Evolutionary conservation across 2,329 filamentous ascomycete genomes (phyloP), one percentile per base, ranked within the genome.

Genomic region (Diatrype stigma): DNA sequence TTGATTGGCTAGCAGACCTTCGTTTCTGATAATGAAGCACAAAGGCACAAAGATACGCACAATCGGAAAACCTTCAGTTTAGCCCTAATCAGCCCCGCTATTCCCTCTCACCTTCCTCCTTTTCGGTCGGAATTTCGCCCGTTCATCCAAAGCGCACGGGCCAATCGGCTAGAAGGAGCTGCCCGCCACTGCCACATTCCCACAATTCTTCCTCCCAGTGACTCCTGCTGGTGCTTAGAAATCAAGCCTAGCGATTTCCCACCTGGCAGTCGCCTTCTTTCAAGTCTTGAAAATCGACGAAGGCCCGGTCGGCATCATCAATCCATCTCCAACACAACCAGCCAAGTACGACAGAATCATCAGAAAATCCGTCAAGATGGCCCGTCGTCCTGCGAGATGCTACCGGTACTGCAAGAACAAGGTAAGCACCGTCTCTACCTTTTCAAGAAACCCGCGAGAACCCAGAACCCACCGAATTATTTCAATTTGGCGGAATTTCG

Each of bases 321-420:
- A 60, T 58, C 51, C 55, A 28, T 44, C 40, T 44, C 40, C 49
- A 67, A 60, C 67, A 63, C 59, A 59, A 63, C 60, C 57, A 55
- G 59, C 60, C 63, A 68, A 63, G 65, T 70, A 74, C 70, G 75
- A 73, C 73, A 74, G 72, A 68, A 70, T 70, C 73, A 67, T 63
- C 64, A 63, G 64, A 70, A 78, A 83, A 78, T 80, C 81, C 78
- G 84, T 86, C 87, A 92, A 87, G 83, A 99, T 99, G 94, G 94
- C 94, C 74, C 91, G 94, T 80, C 91, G 94, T 89, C 94, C 94
- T 74, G 94, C 94, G 73, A 89, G 94, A 84, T 99, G 94, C 84
- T 99, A 96, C 86, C 88, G 94, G 74, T 99, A 99, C 89, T 99
- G 94, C 92, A 99, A 99, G 90, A 99, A 97, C 88, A 96, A 96